Percentiles rank a stretch among this genome's conserved stretches.
phyloP scores from a whole-genome alignment of 768 basidiomycete genomes.

The Naganishia randhawae region DNA sequence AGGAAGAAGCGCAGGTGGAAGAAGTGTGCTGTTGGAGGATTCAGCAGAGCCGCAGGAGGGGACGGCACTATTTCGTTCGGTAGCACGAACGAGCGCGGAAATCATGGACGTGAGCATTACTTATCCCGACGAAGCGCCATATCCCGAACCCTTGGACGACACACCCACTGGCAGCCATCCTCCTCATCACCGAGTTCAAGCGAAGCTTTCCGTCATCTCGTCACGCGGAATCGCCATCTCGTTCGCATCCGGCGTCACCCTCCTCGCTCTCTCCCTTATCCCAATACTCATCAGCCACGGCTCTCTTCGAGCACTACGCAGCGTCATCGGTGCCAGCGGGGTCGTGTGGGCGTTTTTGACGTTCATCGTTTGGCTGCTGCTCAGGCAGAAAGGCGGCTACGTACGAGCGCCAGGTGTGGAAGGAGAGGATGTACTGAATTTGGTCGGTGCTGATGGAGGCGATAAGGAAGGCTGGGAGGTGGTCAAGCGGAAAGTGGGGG shows the following conservation, averaged over 20 bases:
- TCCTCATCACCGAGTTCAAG: too few relatives aligned
- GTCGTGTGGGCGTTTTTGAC: constrained; percentile 83
- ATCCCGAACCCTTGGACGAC: background rate
- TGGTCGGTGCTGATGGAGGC: background rate
- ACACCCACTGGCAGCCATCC: background rate
- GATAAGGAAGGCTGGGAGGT: constrained; percentile 34
- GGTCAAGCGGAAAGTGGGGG: constrained; percentile 57
- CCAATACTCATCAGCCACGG: constrained; percentile 72
- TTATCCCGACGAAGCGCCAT: background rate
- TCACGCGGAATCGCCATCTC: constrained; percentile 80
- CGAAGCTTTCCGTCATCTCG: constrained; percentile 60
- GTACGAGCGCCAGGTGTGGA: constrained; percentile 37
- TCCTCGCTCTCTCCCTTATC: constrained; percentile 68
- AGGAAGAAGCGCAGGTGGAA: constrained; percentile 1
- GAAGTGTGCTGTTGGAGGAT: background rate
- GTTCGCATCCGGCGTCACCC: constrained; percentile 67
- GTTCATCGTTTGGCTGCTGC: constrained; percentile 70
- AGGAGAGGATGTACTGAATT: background rate
- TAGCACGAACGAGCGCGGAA: background rate
- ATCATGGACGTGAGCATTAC: background rate
- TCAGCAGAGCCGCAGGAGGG: background rate
- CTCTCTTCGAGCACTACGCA: constrained; percentile 70
- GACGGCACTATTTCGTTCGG: background rate
- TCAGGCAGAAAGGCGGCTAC: constrained; percentile 51
- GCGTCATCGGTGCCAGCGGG: constrained; percentile 80